Base-by-base conservation (phyloP, 75 land plant genomes). In the Azolla pinnata region DNA sequence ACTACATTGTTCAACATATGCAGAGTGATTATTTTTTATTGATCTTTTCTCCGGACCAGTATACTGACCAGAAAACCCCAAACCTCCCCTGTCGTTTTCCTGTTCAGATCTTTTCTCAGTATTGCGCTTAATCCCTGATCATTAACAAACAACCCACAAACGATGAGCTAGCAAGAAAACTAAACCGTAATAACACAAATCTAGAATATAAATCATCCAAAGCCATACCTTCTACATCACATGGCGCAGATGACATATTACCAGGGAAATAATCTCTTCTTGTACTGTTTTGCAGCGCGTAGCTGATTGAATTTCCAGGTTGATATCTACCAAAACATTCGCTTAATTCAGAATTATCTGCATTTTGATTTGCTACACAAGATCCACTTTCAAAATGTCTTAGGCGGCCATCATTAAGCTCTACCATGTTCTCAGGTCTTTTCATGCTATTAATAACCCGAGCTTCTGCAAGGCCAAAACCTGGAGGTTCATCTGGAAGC, bases 151-250 rank as follows among this genome's bases (percentile, higher is more conserved):
- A 38, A 7, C 14, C 42, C 42, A 38, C 42, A 38, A 7, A 38
- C 10, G 10, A 7, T 38, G 42, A 38, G 14, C 7, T 38, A 38
- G 42, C 42, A 38, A 14, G 7, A 38, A 38, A 38, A 38, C 14
- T 8, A 38, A 38, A 8, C 12, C 12, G 42, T 38, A 38, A 7
- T 8, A 14, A 38, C 42, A 8, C 42, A 8, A 8, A 8, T 38
- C 7, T 38, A 38, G 14, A 38, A 38, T 38, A 8, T 38, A 38
- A 7, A 38, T 38, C 42, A 38, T 8, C 7, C 42, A 38, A 38
- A 38, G 42, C 42, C 42, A 8, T 46, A 46, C 49, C 49, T 46
- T 46, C 49, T 46, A 23, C 49, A 46, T 46, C 49, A 14, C 49
- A 46, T 4, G 21, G 14, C 2, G 21, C 49, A 46, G 49, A 46